Percentiles rank a stretch among this genome's conserved stretches.
Conservation (phyloP, 2,329 filamentous ascomycete genomes). For the Cladosporium cucumerinum region DNA sequence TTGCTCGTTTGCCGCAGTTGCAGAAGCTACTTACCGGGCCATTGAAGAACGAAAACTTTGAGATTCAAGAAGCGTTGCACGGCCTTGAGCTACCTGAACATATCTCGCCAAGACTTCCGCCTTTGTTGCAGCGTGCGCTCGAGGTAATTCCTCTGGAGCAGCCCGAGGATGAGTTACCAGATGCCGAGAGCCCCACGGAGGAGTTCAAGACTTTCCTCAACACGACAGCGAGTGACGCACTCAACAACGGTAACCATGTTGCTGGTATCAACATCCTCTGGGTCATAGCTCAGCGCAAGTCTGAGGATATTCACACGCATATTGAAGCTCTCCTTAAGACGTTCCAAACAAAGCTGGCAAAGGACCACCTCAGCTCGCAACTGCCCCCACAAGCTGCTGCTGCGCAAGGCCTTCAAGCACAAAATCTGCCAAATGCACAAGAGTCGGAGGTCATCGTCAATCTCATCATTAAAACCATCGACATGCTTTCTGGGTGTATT, state of each 20-base stretch:
- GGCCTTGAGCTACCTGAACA: constrained; percentile 66
- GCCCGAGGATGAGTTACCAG: constrained; percentile 65
- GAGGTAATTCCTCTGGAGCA: constrained; percentile 81
- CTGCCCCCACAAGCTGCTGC: constrained; percentile 55
- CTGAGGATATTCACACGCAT: constrained; percentile 84
- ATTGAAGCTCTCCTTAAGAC: constrained; percentile 88
- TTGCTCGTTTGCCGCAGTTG: constrained; percentile 70
- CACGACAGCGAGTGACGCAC: constrained; percentile 79
- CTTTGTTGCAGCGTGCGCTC: constrained; percentile 76
- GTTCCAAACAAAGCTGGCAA: constrained; percentile 83
- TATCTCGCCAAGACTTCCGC: constrained; percentile 60
- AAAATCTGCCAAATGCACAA: constrained; percentile 60
- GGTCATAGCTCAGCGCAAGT: constrained; percentile 82
- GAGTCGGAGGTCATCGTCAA: constrained; percentile 86
- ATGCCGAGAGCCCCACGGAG: constrained; percentile 71
- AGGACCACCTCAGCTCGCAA: constrained; percentile 82
- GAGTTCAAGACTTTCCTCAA: constrained; percentile 85
- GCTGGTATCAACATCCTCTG: constrained; percentile 91
- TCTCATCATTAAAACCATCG: constrained; percentile 91
- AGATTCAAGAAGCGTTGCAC: constrained; percentile 91
- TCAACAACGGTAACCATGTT: constrained; percentile 71
- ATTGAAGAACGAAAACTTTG: constrained; percentile 80
- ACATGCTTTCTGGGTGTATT: constrained; percentile 88
- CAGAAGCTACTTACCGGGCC: constrained; percentile 90
- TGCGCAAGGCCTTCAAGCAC: constrained; percentile 40